phyloP scores from a whole-genome alignment of 2,329 filamentous ascomycete genomes.

The Dendryphion nanum region DNA sequence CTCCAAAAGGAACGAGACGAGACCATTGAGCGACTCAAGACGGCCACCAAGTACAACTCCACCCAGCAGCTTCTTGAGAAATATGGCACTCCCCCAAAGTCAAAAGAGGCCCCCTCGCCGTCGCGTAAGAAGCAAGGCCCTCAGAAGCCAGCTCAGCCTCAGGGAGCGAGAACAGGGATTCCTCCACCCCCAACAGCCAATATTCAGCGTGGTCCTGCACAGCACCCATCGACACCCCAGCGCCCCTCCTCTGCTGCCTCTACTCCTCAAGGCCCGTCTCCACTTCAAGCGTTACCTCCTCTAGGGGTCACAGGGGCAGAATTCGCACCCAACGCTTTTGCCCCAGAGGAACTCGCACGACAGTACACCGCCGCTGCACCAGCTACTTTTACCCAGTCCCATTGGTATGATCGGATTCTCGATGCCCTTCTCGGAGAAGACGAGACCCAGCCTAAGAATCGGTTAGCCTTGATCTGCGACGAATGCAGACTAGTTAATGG shows the following conservation, averaged over 20 bases:
- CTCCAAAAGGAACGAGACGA: conserved; percentile 76
- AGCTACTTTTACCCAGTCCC: conserved; percentile 45
- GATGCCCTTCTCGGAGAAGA: conserved; percentile 93
- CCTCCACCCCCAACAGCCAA: conserved; percentile 66
- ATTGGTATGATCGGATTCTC: conserved; percentile 94
- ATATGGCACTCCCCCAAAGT: conserved; percentile 65
- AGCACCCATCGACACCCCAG: conserved; percentile 32
- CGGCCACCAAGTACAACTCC: conserved; percentile 92
- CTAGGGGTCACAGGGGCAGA: conserved; percentile 50
- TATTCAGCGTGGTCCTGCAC: conserved; percentile 46
- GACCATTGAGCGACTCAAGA: conserved; percentile 92
- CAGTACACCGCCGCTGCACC: conserved; percentile 38
- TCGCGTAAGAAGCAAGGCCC: conserved; percentile 31
- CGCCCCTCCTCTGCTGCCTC: conserved; percentile 11
- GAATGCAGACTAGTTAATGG: conserved; percentile 89
- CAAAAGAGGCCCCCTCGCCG: conserved; percentile 40
- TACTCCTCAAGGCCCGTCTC: conserved; percentile 16
- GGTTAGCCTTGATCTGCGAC: conserved; percentile 80
- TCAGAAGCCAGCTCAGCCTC: conserved; percentile 25
- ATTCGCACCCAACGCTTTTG: conserved; percentile 73
- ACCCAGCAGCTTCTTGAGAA: conserved; percentile 92
- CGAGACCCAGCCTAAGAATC: conserved; percentile 87
- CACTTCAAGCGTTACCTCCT: conserved; percentile 11
- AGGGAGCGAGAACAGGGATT: conserved; percentile 51
- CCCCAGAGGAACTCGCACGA: conserved; percentile 20